Percentiles rank a stretch among this genome's conserved stretches.
Conservation (phyloP, 176 grass and related monocot species). For the Tillandsia fasciculata region DNA sequence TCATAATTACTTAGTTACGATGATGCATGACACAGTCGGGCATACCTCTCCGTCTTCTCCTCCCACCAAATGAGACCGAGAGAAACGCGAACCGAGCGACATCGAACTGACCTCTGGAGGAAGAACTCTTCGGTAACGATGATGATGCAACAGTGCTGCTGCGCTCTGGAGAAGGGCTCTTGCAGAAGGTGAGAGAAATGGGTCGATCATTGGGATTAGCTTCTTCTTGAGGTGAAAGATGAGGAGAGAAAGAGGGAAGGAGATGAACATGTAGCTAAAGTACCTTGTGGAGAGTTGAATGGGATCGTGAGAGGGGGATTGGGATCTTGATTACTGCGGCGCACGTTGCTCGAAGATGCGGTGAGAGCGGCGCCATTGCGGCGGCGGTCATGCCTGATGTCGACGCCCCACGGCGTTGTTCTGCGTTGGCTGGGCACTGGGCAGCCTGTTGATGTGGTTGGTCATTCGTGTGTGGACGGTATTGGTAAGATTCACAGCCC, state of each 20-base stretch:
- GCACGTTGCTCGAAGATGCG: background rate
- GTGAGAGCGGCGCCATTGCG: background rate
- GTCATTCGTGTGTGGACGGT: too few relatives aligned
- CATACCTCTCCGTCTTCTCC: slow-evolving; percentile 3
- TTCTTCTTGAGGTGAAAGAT: background rate
- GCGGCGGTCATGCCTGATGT: background rate
- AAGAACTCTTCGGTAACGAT: background rate
- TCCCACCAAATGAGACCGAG: background rate
- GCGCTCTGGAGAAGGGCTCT: too few relatives aligned
- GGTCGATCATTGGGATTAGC: too few relatives aligned
- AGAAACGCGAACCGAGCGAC: background rate
- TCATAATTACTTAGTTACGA: too few relatives aligned
- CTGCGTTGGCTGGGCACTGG: too few relatives aligned
- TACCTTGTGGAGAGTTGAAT: background rate
- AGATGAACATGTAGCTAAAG: background rate
- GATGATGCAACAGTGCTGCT: background rate
- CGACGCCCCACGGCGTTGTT: too few relatives aligned
- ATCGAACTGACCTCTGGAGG: background rate
- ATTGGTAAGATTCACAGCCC: too few relatives aligned
- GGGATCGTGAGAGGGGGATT: too few relatives aligned
- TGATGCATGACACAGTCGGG: too few relatives aligned
- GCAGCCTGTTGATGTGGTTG: too few relatives aligned
- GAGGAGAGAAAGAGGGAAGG: background rate
- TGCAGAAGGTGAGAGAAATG: too few relatives aligned
- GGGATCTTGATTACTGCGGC: background rate